Evolutionary conservation across 2,329 filamentous ascomycete genomes (phyloP).

Genomic region (Aureobasidium lini): DNA sequence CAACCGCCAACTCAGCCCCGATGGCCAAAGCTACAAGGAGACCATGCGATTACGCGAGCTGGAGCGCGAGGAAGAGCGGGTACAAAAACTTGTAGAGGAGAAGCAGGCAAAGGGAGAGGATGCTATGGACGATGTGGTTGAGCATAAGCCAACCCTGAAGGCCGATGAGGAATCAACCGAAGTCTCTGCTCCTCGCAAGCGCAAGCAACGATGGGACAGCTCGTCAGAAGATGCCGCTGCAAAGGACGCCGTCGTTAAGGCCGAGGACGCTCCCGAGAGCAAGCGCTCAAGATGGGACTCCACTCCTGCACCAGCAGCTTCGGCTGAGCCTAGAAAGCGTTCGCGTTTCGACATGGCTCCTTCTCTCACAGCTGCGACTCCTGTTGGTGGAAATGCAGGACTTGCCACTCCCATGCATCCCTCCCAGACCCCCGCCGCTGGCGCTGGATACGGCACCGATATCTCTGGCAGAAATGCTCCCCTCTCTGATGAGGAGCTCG

Average conservation of each 20-base stretch:
- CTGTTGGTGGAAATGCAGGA: conserved; percentile 57
- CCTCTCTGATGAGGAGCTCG: conserved; percentile 87
- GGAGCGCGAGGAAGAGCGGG: conserved; percentile 86
- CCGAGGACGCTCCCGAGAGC: conserved; percentile 3
- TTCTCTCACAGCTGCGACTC: conserved; percentile 57
- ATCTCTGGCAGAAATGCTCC: conserved; percentile 70
- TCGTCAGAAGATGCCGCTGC: conserved; percentile 29
- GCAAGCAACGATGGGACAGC: conserved; percentile 90
- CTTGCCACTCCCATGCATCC: conserved; percentile 71
- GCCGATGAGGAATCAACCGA: conserved; percentile 62
- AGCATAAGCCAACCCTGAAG: conserved; percentile 65
- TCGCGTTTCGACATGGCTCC: conserved; percentile 92
- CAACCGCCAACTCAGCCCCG: conserved; percentile 77
- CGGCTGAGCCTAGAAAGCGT: conserved; percentile 56
- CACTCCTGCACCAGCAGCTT: conserved; percentile 54
- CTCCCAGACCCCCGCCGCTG: conserved; percentile 41
- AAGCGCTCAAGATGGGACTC: conserved; percentile 88
- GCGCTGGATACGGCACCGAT: conserved; percentile 68
- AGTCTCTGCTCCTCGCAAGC: conserved; percentile 51
- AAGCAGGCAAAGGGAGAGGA: conserved; percentile 70
- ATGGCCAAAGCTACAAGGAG: conserved; percentile 78
- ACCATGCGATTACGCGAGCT: conserved; percentile 86
- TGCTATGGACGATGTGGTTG: conserved; percentile 50
- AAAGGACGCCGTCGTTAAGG: conserved; percentile 34
- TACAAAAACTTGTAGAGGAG: conserved; percentile 71